Conservation (phyloP, 2,329 filamentous ascomycete genomes). For the Penicillium hordei region DNA sequence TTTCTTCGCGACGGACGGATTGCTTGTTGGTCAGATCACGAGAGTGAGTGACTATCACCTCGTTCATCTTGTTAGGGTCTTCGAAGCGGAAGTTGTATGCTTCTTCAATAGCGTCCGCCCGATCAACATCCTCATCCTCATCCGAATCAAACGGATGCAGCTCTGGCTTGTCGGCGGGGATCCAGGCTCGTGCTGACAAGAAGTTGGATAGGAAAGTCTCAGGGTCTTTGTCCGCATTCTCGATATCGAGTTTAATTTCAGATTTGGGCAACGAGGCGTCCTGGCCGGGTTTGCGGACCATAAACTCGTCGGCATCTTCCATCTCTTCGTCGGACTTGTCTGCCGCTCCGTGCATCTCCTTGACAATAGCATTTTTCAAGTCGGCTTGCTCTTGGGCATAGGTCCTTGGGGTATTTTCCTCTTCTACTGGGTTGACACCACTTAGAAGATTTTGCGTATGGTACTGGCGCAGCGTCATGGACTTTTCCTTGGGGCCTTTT, state of each 20-base stretch:
- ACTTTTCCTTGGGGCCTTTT: slow-evolving; percentile 69
- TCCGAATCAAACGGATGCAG: slow-evolving; percentile 90
- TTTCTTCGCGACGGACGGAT: slow-evolving; percentile 82
- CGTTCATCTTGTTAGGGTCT: slow-evolving; percentile 82
- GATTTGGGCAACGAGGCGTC: slow-evolving; percentile 36
- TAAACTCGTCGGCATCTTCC: slow-evolving; percentile 67
- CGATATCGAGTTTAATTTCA: slow-evolving; percentile 64
- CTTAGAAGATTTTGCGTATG: slow-evolving; percentile 85
- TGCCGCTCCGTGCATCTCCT: slow-evolving; percentile 71
- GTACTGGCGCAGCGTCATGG: slow-evolving; percentile 84
- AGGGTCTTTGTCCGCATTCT: slow-evolving; percentile 80
- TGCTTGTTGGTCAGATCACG: slow-evolving; percentile 79
- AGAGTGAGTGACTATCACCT: slow-evolving; percentile 82
- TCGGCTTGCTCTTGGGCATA: slow-evolving; percentile 88
- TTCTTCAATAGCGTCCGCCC: slow-evolving; percentile 83
- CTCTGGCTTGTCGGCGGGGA: slow-evolving; percentile 63
- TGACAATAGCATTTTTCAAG: slow-evolving; percentile 73
- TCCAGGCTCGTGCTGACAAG: slow-evolving; percentile 87
- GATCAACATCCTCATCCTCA: slow-evolving; percentile 71
- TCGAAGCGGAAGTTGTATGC: slow-evolving; percentile 97
- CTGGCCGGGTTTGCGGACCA: slow-evolving; percentile 67
- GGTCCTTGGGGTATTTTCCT: slow-evolving; percentile 60
- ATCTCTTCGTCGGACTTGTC: slow-evolving; percentile 51
- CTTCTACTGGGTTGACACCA: slow-evolving; percentile 62
- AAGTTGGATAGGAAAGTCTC: slow-evolving; percentile 95